Evolutionary conservation across 179 eudicot genomes (phyloP), one percentile per base, ranked within the genome.

Genomic region (Nepenthes alata): DNA sequence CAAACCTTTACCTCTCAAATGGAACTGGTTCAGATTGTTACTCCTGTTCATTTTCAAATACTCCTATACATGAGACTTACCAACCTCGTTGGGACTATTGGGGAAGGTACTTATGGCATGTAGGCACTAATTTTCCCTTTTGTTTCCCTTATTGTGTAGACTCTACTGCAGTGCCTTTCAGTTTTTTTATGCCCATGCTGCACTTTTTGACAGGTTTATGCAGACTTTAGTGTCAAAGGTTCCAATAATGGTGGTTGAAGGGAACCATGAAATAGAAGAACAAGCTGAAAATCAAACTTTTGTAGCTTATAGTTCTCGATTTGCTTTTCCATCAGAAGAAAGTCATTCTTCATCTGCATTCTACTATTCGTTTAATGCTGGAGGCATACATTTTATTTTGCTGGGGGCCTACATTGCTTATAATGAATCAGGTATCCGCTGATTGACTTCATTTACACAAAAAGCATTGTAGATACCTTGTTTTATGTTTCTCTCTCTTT

Each of bases 31-130:
- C 98, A 45, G 95, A 89, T 68, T 91, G 98, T 74, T 91, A 91
- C 59, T 74, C 91, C 5, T 93, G 98, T 74, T 74, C 93, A 3
- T 93, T 89, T 76, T 41, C 90, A 6, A 60, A 85, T 47, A 81
- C 87, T 66, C 95, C 98, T 7, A 89, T 93, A 60, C 96, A 93
- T 49, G 98, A 93, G 74, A 93, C 96, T 1, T 89, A 93, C 71
- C 96, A 93, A 72, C 98, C 89, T 50, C 91, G 98, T 5, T 91
- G 98, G 98, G 98, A 91, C 79, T 91, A 83, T 56, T 91, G 98
- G 98, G 98, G 93, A 81, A 84, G 97, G 96, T 88, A 56, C 59
- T 1, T 52, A 52, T 2, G 11, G 52, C 9, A 13, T 49, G 50
- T 47, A 25, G 35, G 10, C 58, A 15, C 41, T 3, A 9, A 3